Conservation (phyloP, 129 eudicot species). For the Escallonia rubra region DNA sequence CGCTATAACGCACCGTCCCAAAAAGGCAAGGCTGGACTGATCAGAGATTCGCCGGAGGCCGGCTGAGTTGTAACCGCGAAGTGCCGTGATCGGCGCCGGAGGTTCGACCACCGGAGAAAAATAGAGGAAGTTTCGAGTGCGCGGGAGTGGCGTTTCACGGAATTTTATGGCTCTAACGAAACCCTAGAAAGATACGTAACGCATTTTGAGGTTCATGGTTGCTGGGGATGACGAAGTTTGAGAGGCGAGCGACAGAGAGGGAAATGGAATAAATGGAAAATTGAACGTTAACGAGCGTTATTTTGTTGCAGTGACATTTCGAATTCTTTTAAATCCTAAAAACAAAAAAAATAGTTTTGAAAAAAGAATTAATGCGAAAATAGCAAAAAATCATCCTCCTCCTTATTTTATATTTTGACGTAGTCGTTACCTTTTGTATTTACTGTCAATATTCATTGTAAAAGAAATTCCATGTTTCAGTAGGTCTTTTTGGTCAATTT, state of each 20-base stretch:
- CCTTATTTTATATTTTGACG: too few species aligned
- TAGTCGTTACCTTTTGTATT: too few species aligned
- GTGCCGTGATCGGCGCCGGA: not conserved
- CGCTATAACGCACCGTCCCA: not conserved
- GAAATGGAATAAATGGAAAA: not conserved
- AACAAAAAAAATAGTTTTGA: not conserved
- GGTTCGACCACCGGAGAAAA: not conserved
- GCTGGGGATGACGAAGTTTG: not conserved
- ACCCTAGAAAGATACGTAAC: not conserved
- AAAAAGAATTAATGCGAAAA: not conserved
- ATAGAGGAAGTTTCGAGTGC: too few species aligned
- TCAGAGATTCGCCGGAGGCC: not conserved
- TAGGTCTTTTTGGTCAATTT: too few species aligned
- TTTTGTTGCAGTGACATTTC: not conserved
- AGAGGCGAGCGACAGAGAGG: not conserved
- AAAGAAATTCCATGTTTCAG: too few species aligned
- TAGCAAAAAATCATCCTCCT: too few species aligned
- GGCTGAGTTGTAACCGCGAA: not conserved
- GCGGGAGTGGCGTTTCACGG: too few species aligned
- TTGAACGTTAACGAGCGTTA: not conserved
- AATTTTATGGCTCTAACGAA: not conserved
- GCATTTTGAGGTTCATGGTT: not conserved
- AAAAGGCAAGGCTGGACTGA: not conserved
- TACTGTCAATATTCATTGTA: too few species aligned
- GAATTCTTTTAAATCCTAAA: not conserved